Percentiles rank a stretch among this genome's conserved stretches.
Evolutionary conservation across 208 protist species (phyloP).

Genomic region (Zelonia costaricensis): DNA sequence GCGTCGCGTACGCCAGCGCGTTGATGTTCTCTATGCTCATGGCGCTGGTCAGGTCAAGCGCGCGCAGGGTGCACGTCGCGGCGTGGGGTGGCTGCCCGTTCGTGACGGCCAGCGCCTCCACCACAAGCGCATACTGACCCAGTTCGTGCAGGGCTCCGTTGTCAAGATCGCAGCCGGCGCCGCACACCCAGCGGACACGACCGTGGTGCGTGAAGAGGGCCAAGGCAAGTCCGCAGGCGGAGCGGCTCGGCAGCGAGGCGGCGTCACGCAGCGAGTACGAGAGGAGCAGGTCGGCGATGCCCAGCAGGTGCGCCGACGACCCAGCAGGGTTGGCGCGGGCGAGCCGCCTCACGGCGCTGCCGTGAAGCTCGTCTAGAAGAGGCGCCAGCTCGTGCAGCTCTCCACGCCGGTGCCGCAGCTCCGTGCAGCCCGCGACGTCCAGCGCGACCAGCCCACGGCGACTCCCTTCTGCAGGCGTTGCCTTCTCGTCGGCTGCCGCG

Average conservation of each 20-base stretch:
- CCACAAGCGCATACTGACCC: conserved; percentile 38
- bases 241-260: background rate
- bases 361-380: conserved; percentile 3
- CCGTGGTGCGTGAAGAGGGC: conserved; percentile 31
- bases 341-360: background rate
- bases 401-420: conserved; percentile 20
- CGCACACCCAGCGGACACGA: conserved; percentile 32
- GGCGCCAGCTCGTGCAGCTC: background rate
- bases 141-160: conserved; percentile 39
- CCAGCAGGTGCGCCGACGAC: background rate
- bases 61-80: conserved; percentile 29
- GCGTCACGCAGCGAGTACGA: conserved; percentile 7
- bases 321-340: background rate
- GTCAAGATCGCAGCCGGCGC: conserved; percentile 38
- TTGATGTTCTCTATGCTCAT: conserved; percentile 34
- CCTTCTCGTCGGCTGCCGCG: background rate
- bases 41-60: conserved; percentile 54
- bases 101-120: conserved; percentile 14
- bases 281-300: conserved; percentile 19
- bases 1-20: conserved; percentile 33
- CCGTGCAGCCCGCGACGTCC: conserved; percentile 45
- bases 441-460: conserved; percentile 26
- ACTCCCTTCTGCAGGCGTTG: background rate
- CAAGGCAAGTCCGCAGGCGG: conserved; percentile 29
- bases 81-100: background rate